Percentiles rank a stretch among this genome's conserved stretches.
phyloP scores from a whole-genome alignment of 805 yeast genomes.

The Candida khao-thaluensis region DNA sequence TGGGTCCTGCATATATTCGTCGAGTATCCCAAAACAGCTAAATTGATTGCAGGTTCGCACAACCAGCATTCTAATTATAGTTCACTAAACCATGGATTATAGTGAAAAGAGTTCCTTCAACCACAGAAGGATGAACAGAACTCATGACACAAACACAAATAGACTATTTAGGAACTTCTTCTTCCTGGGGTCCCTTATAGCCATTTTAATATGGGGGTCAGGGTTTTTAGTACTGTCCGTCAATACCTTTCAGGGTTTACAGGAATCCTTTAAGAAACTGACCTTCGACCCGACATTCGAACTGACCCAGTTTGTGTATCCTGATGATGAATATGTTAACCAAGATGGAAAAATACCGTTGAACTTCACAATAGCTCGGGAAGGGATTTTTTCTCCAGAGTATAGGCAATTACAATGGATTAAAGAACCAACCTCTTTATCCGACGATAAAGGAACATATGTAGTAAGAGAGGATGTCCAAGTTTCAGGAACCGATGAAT shows the following conservation, averaged over 20 bases:
- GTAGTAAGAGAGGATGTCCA: slow-evolving; percentile 32
- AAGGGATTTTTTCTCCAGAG: slow-evolving; percentile 55
- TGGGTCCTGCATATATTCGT: too few relatives aligned
- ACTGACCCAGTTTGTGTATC: too few relatives aligned
- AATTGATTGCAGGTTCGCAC: slow-evolving; percentile 1
- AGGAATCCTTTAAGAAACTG: too few relatives aligned
- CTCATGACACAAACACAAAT: too few relatives aligned
- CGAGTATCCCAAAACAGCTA: slow-evolving; percentile 1
- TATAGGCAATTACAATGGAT: slow-evolving; percentile 71
- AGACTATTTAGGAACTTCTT: slow-evolving; percentile 2
- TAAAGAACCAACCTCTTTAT: slow-evolving; percentile 44
- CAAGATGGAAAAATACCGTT: slow-evolving; percentile 27
- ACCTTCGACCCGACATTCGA: too few relatives aligned
- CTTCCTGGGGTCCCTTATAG: slow-evolving; percentile 20
- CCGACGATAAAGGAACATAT: slow-evolving; percentile 66
- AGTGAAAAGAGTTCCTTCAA: too few relatives aligned
- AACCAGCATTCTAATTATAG: slow-evolving; percentile 5
- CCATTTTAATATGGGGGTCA: slow-evolving; percentile 38
- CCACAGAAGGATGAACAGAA: too few relatives aligned
- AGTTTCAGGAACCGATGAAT: slow-evolving; percentile 28
- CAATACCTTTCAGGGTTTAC: too few relatives aligned
- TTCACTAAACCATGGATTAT: too few relatives aligned
- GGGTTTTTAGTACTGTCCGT: slow-evolving; percentile 32
- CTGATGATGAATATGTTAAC: too few relatives aligned
- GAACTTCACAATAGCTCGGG: slow-evolving; percentile 40